These are phyloP conservation scores for Chaetomium sp. DNA, from an alignment of 2,329 filamentous ascomycete species.

Conservation along the genomic window DNA sequence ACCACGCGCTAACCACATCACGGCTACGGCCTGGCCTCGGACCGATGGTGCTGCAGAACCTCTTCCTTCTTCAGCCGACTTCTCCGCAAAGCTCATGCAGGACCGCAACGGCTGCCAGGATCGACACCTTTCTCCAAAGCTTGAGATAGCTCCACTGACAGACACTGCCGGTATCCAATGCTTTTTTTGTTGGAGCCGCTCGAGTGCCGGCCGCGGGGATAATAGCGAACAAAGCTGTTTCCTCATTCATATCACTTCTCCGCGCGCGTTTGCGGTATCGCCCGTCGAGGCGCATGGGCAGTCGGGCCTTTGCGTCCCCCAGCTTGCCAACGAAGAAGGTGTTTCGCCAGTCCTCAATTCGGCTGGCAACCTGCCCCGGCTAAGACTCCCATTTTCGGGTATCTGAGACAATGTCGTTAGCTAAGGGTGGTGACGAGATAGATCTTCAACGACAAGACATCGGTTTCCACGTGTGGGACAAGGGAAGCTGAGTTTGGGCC, in stretches of 20 bases:
- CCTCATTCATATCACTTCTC: conserved; percentile 12
- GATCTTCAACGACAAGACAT: too few relatives aligned
- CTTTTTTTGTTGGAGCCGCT: too few relatives aligned
- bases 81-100: conserved; percentile 8
- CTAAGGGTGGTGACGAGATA: too few relatives aligned
- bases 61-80: background rate
- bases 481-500: too few relatives aligned
- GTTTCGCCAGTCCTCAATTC: background rate
- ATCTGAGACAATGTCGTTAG: too few relatives aligned
- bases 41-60: conserved; percentile 7
- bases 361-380: too few relatives aligned
- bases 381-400: too few relatives aligned
- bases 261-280: conserved; percentile 1
- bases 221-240: background rate
- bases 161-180: background rate
- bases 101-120: background rate
- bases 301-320: conserved; percentile 19
- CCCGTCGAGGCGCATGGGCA: conserved; percentile 11
- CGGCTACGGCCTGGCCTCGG: conserved; percentile 3
- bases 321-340: background rate
- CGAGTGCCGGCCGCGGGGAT: too few relatives aligned
- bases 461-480: too few relatives aligned
- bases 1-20: background rate
- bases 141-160: too few relatives aligned
- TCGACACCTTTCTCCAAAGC: background rate